These are phyloP conservation scores for Cryptococcus amylolentus DNA, from an alignment of 1,284 basidiomycete genomes.

Conservation along the genomic window DNA sequence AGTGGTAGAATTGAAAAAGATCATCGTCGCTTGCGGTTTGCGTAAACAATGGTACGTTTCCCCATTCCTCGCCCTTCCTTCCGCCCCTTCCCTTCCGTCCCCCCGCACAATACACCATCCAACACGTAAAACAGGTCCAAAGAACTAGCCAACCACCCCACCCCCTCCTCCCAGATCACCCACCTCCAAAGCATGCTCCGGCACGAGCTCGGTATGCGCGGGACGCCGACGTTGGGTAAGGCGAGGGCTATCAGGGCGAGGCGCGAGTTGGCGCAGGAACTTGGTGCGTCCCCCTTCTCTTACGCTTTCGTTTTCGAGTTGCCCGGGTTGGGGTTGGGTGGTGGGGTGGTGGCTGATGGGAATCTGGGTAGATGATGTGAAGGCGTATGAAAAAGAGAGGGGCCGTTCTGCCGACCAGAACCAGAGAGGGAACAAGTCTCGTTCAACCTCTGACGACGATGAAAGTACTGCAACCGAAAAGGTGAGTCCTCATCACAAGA, in stretches of 20 bases:
- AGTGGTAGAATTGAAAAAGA: conserved; percentile 43
- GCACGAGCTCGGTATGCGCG: conserved; percentile 69
- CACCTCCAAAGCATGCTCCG: conserved; percentile 63
- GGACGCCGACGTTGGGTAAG: conserved; percentile 70
- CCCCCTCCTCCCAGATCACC: conserved; percentile 62
- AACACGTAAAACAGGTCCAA: conserved; percentile 49
- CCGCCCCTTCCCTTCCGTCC: neutral
- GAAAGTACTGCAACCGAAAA: neutral
- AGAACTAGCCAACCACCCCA: conserved; percentile 63
- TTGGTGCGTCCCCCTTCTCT: conserved; percentile 54
- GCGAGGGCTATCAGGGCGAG: conserved; percentile 67
- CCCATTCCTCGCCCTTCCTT: neutral
- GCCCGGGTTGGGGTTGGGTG: too few species aligned
- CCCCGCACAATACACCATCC: neutral
- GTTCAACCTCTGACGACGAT: neutral
- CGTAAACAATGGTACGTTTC: conserved; percentile 68
- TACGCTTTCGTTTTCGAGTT: too few species aligned
- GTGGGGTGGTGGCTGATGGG: neutral
- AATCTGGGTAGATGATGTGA: neutral
- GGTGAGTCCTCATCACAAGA: neutral
- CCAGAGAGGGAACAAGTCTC: too few species aligned
- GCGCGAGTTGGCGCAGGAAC: conserved; percentile 71
- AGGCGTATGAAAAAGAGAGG: neutral
- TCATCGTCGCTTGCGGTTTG: conserved; percentile 73
- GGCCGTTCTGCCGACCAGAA: neutral